phyloP scores from a whole-genome alignment of 129 eudicot species.

The Logfia minima region DNA sequence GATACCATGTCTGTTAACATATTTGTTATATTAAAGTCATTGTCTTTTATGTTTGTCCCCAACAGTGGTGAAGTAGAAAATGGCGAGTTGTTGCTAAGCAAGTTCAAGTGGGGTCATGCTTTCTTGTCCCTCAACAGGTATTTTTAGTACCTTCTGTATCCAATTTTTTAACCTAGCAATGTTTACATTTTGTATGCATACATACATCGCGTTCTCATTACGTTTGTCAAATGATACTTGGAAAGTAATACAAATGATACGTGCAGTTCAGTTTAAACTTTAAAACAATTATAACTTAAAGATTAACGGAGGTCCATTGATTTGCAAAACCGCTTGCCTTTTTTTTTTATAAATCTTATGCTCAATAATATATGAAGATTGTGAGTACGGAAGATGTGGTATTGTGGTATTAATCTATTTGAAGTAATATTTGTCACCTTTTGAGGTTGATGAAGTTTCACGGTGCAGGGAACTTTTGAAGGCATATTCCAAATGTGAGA shows the following conservation, averaged over 20 bases:
- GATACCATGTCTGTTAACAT: neutral
- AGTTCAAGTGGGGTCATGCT: constrained; percentile 99
- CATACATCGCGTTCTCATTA: too few relatives aligned
- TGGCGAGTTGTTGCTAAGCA: constrained; percentile 75
- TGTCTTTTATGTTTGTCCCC: constrained; percentile 16
- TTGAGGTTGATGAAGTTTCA: constrained; percentile 9
- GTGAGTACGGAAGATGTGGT: too few relatives aligned
- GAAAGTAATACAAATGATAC: constrained; percentile 2
- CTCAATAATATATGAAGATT: too few relatives aligned
- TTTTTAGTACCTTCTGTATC: constrained; percentile 6
- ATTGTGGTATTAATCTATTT: neutral
- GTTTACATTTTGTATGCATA: neutral
- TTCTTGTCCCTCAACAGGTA: constrained; percentile 95
- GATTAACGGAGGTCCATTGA: too few relatives aligned
- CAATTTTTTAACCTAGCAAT: neutral
- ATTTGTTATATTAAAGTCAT: neutral
- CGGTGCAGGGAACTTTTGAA: constrained; percentile 75
- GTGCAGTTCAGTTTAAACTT: neutral
- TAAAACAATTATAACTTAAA: too few relatives aligned
- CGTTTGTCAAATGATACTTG: neutral
- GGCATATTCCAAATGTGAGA: constrained; percentile 80
- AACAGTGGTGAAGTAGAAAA: constrained; percentile 89
- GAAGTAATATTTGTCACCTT: neutral
- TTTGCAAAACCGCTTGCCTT: too few relatives aligned
- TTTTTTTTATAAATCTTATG: too few relatives aligned